Percentiles rank a stretch among this genome's conserved stretches.
phyloP scores from a whole-genome alignment of 305 asterid genomes.

The Galium porrigens region DNA sequence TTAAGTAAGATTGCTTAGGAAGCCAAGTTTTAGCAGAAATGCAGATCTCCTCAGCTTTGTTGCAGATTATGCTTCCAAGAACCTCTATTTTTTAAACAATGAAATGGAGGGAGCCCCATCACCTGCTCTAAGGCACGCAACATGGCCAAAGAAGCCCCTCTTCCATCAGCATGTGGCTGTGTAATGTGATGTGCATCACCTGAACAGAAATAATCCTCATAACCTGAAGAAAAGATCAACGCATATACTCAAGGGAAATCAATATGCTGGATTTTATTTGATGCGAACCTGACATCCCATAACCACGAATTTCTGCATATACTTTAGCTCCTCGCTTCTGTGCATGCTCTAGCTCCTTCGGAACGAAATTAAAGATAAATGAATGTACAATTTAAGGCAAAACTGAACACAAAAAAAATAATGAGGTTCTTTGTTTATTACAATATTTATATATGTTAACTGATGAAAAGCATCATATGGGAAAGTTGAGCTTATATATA shows the following conservation, averaged over 20 bases:
- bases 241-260: conserved; percentile 4
- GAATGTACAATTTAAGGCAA: background rate
- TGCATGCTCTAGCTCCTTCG: conserved; percentile 87
- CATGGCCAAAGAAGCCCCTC: conserved; percentile 92
- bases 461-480: background rate
- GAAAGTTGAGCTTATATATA: background rate
- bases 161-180: conserved; percentile 78
- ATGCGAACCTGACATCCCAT: conserved; percentile 77
- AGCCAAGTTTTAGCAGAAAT: background rate
- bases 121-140: conserved; percentile 78
- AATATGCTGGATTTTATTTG: background rate
- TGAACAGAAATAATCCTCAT: conserved; percentile 21
- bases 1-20: background rate
- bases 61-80: background rate
- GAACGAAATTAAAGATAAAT: conserved; percentile 14
- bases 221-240: conserved; percentile 12
- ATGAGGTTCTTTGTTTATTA: background rate
- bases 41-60: background rate
- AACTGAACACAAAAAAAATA: background rate
- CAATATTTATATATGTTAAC: background rate
- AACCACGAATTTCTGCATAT: conserved; percentile 86
- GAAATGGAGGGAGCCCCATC: conserved; percentile 2
- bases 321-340: conserved; percentile 69
- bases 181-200: conserved; percentile 95
- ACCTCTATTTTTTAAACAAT: background rate